Base-by-base conservation (phyloP, 768 basidiomycete genomes). In the Leucocoprinus leucothites region DNA sequence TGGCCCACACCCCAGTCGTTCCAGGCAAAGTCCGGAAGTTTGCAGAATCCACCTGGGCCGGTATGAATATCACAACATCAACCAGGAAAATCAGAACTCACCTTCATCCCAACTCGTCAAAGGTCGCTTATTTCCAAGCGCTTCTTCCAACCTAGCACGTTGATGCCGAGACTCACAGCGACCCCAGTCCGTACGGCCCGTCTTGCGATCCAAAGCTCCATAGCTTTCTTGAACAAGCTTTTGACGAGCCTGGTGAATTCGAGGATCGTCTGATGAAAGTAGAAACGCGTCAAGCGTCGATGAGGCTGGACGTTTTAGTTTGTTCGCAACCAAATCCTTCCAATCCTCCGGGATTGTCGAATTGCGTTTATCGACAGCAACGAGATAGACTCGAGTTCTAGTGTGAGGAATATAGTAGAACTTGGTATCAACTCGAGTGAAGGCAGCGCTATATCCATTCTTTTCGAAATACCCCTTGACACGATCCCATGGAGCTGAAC, bases 371-470 rank as follows among this genome's bases (percentile, higher is more conserved):
- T 91, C 81, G 24, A 94, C 81, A 2, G 91, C 93, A 44, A 94
- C 66, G 48, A 95, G 82, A 64, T 95, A 95, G 7, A 87, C 94
- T 51, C 95, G 88, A 5, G 87, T 94, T 16, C 95, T 85, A 0
- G 95, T 98, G 63, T 98, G 95, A 9, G 95, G 94, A 53, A 98
- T 93, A 66, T 98, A 98, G 65, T 85, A 97, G 19, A 85, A 76
- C 67, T 95, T 96, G 21, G 88, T 91, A 63, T 93, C 94, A 61
- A 91, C 83, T 44, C 90, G 81, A 21, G 80, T 65, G 51, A 69
- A 82, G 14, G 77, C 71, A 0, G 95, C 92, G 58, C 84, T 86
- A 68, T 97, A 98, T 4, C 82, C 80, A 48, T 83, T 81, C 40
- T 81, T 73, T 59, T 80, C 84, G 61, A 97, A 96, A 60, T 91